Base-by-base conservation (phyloP, 129 eudicot species). In the Kitagawia praeruptora region DNA sequence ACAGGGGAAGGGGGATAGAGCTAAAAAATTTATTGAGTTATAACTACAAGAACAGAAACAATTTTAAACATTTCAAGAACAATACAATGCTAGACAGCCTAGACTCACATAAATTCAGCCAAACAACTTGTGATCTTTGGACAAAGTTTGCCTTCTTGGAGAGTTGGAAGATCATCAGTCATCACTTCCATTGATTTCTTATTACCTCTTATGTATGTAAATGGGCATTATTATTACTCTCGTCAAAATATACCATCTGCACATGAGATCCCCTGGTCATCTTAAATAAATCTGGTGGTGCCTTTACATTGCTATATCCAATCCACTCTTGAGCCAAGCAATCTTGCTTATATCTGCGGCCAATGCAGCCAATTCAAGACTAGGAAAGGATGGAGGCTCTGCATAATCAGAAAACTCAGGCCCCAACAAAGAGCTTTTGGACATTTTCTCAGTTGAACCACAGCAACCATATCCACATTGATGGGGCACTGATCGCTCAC, bases 251-350 rank as follows among this genome's bases (percentile, higher is more conserved):
- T 49, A 46, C 75, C 81, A 15, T 76, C 70, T 79, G 81, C 37
- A 56, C 46, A 66, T 31, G 66, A 75, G 78, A 31, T 34, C 67
- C 75, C 69, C 80, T 72, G 47, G 74, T 42, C 16, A 44, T 25
- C 39, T 51, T 56, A 40, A 41, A 40, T 63, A 81, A 81, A n/a
- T 83, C 87, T 6, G 81, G n/a, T 15, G 81, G 38, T 6, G 82
- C 81, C 67, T 77, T 79, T 23, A 81, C 76, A 23, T 42, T 83
- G 76, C 82, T 75, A 58, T 87, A 66, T 89, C 93, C 64, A 91
- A 79, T 78, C 93, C 93, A 69, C 92, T 86, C 80, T 80, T 85
- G n/a, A 53, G 78, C 96, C 96, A 89, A 38, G 96, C 96, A 21
- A 85, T 81, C 77, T 89, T 91, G 81, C 93, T 87, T 82, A 91